Evolutionary conservation across 305 asterid species (phyloP).

Genomic region (Petunia hybrid): DNA sequence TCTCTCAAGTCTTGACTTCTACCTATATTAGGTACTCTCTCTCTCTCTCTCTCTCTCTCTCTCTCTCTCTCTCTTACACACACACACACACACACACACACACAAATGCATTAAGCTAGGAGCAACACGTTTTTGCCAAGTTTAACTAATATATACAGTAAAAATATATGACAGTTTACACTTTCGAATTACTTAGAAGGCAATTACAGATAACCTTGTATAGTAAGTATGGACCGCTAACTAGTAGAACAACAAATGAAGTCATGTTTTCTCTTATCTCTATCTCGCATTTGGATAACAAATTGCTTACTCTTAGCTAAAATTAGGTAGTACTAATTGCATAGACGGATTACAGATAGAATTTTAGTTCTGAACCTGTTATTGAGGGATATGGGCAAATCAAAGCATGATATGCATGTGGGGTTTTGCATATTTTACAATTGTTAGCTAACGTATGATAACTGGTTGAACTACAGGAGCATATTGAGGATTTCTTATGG

Average conservation of each 20-base stretch:
- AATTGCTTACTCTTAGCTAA: neutral
- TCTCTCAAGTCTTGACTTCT: constrained; percentile 9
- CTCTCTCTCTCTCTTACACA: neutral
- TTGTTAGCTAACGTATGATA: neutral
- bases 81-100: neutral
- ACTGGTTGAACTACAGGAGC: constrained; percentile 40
- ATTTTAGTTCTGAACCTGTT: neutral
- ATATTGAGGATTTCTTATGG: constrained; percentile 48
- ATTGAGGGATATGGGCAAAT: neutral
- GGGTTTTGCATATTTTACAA: neutral
- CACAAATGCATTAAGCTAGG: neutral
- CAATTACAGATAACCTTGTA: neutral
- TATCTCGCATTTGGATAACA: neutral
- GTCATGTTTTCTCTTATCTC: no score
- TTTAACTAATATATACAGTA: neutral
- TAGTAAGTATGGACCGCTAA: neutral
- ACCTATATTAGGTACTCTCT: neutral
- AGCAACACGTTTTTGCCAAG: neutral
- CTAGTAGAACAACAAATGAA: neutral
- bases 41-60: neutral
- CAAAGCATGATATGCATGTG: neutral
- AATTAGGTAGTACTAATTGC: neutral
- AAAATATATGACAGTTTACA: neutral
- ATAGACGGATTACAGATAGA: neutral
- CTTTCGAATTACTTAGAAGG: accelerated